Percentiles rank a stretch among this genome's conserved stretches.
phyloP scores from a whole-genome alignment of 305 asterid genomes.

The Solanum chacoense region DNA sequence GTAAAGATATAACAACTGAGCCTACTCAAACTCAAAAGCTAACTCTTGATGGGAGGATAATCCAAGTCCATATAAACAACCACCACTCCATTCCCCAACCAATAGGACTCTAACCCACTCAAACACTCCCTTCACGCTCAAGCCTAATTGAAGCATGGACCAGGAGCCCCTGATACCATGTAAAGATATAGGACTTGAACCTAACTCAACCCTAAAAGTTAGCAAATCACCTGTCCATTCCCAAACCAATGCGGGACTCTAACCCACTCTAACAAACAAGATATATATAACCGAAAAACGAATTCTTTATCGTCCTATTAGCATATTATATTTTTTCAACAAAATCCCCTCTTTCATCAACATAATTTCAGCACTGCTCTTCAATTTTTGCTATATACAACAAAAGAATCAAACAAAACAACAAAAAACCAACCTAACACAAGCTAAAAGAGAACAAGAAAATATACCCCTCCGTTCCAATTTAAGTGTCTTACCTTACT shows the following conservation, averaged over 20 bases:
- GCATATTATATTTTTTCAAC: not conserved
- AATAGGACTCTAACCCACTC: not conserved
- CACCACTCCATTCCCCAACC: not conserved
- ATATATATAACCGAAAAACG: not conserved
- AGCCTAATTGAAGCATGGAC: not conserved
- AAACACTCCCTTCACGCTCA: not conserved
- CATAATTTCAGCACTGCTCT: not conserved
- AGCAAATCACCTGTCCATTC: not conserved
- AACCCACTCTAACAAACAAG: not conserved
- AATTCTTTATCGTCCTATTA: not conserved
- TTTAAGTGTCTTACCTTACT: not conserved
- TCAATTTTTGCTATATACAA: not conserved
- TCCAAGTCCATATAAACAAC: not conserved
- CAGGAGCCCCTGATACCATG: not conserved
- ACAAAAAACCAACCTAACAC: not conserved
- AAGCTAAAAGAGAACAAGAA: not conserved
- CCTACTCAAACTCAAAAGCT: not conserved
- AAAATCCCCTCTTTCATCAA: not conserved
- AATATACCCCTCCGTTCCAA: not conserved
- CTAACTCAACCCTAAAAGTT: not conserved
- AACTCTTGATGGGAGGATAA: not conserved
- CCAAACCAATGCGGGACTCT: not conserved
- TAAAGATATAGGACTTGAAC: not conserved
- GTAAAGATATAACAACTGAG: not conserved
- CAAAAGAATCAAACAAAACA: not conserved